Percentiles rank a stretch among this genome's conserved stretches.
These are phyloP conservation scores for Tulasnella sp. DNA, from an alignment of 768 basidiomycete genomes.

Conservation along the genomic window DNA sequence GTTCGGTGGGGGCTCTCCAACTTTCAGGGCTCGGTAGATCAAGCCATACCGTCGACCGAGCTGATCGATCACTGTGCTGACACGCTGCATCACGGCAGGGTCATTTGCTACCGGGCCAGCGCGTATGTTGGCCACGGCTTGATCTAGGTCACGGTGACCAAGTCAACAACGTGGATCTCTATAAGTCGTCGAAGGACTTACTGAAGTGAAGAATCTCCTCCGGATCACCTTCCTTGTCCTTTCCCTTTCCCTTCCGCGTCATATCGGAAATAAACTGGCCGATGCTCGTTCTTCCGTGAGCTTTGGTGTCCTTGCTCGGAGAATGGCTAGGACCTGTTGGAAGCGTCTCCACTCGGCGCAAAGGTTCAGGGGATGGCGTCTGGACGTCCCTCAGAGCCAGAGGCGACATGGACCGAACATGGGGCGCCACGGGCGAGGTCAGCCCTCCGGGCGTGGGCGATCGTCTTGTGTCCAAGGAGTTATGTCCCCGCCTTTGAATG, in stretches of 20 bases:
- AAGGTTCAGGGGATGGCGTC: not conserved
- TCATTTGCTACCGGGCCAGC: not conserved
- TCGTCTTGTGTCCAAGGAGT: not conserved
- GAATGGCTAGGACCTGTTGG: not conserved
- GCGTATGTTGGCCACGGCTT: slow-evolving; percentile 2
- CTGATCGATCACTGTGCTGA: slow-evolving; percentile 19
- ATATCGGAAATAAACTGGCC: slow-evolving; percentile 17
- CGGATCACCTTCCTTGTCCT: not conserved
- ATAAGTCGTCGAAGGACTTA: not conserved
- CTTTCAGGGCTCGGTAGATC: slow-evolving; percentile 24
- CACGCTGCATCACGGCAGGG: slow-evolving; percentile 24
- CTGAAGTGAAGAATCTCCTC: not conserved
- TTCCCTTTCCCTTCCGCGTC: slow-evolving; percentile 17
- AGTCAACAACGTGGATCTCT: not conserved
- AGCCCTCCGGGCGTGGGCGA: not conserved
- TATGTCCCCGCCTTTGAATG: not conserved
- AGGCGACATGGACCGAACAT: slow-evolving; percentile 18
- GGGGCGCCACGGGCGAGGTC: not conserved
- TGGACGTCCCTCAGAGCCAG: not conserved
- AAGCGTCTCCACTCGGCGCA: not conserved
- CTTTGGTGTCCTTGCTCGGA: not conserved
- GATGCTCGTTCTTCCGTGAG: slow-evolving; percentile 3
- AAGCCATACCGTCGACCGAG: slow-evolving; percentile 26
- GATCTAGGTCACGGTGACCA: not conserved
- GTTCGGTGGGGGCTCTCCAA: slow-evolving; percentile 24